Percentiles rank a stretch among this genome's conserved stretches.
These are phyloP conservation scores for Paracoccidioides brasiliensis DNA, from an alignment of 2,329 filamentous ascomycete species.

Conservation along the genomic window DNA sequence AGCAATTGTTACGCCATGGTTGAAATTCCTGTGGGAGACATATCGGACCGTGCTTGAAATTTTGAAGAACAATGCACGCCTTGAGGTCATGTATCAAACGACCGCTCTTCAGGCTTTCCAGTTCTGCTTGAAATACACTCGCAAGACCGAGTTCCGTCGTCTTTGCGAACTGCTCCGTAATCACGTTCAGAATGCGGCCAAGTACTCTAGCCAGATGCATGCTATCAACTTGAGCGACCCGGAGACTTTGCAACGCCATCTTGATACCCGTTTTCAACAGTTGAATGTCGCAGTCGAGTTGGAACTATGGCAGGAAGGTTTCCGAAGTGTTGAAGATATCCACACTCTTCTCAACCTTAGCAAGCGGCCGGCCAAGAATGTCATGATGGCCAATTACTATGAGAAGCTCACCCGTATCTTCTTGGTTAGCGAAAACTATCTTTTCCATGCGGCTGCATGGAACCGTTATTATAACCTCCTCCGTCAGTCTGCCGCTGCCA, in stretches of 20 bases:
- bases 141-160: slow-evolving; percentile 98
- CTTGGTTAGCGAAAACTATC: slow-evolving; percentile 96
- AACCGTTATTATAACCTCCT: slow-evolving; percentile 94
- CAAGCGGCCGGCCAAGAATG: slow-evolving; percentile 95
- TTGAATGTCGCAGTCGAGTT: slow-evolving; percentile 95
- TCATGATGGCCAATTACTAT: slow-evolving; percentile 99
- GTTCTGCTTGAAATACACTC: slow-evolving; percentile 94
- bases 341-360: slow-evolving; percentile 93
- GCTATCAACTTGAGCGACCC: slow-evolving; percentile 98
- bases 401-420: slow-evolving; percentile 98
- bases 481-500: slow-evolving; percentile 71
- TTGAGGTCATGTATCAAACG: slow-evolving; percentile 96
- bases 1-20: slow-evolving; percentile 95
- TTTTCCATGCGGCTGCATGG: slow-evolving; percentile 97
- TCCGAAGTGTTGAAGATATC: slow-evolving; percentile 97
- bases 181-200: slow-evolving; percentile 96
- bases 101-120: slow-evolving; percentile 97
- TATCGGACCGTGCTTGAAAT: slow-evolving; percentile 98
- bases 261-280: slow-evolving; percentile 97
- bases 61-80: slow-evolving; percentile 93
- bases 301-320: slow-evolving; percentile 97
- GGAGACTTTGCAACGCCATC: slow-evolving; percentile 89
- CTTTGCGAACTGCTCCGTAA: slow-evolving; percentile 97
- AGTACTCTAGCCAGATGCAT: slow-evolving; percentile 98
- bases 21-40: slow-evolving; percentile 99